These are phyloP conservation scores for Paulownia fortunei DNA, from an alignment of 257 asterid genomes.

Conservation along the genomic window DNA sequence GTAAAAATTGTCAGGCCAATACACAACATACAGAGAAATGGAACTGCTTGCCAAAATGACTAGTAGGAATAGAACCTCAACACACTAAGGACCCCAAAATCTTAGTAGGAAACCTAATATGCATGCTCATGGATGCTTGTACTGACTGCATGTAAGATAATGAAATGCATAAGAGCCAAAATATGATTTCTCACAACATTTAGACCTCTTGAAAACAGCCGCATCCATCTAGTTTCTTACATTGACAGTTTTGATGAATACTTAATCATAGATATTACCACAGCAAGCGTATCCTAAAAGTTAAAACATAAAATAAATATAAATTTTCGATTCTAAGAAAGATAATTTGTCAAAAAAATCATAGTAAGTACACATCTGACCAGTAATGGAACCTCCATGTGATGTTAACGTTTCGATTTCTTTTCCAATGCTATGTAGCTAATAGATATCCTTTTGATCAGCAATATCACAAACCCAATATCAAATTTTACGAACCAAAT, in stretches of 20 bases:
- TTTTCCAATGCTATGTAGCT: conserved; percentile 1
- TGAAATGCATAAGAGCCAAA: conserved; percentile 8
- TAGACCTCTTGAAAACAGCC: neutral
- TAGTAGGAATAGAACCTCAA: neutral
- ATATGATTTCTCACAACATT: conserved; percentile 1
- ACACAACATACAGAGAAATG: neutral
- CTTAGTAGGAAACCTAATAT: neutral
- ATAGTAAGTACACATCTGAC: neutral
- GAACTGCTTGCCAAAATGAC: neutral
- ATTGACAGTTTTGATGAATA: neutral
- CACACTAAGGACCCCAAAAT: neutral
- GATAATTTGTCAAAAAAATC: neutral
- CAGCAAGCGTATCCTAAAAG: too few relatives aligned
- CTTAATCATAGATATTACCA: too few relatives aligned
- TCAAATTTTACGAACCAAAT: too few relatives aligned
- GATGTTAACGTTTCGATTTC: conserved; percentile 14
- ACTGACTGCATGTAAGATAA: neutral
- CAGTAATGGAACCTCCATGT: conserved; percentile 4
- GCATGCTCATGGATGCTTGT: conserved; percentile 8
- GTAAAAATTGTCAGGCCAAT: neutral
- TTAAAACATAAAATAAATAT: neutral
- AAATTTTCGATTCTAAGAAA: neutral
- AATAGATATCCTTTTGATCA: neutral
- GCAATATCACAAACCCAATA: too few relatives aligned
- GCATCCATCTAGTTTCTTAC: neutral